Evolutionary conservation across 768 basidiomycete genomes (phyloP).

Genomic region (Suillus bovinus): DNA sequence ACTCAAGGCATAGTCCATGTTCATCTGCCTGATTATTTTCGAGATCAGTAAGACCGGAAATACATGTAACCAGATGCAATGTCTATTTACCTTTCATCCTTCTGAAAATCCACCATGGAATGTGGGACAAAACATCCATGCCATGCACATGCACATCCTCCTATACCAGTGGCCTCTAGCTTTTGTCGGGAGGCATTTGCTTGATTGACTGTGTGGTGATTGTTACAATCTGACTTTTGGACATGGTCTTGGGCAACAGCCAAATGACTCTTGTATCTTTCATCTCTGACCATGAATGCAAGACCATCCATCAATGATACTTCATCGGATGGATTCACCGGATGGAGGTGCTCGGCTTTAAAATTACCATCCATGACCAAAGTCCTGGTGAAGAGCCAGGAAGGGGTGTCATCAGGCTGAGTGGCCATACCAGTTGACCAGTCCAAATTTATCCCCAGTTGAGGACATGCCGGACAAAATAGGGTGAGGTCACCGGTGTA

Average conservation of each 20-base stretch:
- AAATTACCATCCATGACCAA: neutral
- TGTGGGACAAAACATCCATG: slow-evolving; percentile 36
- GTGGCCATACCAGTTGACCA: neutral
- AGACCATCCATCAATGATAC: neutral
- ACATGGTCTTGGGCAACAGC: neutral
- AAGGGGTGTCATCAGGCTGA: neutral
- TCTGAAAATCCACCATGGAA: slow-evolving; percentile 32
- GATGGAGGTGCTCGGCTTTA: neutral
- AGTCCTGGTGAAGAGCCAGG: neutral
- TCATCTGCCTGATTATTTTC: slow-evolving; percentile 23
- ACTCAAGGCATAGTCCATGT: slow-evolving; percentile 29
- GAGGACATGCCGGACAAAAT: slow-evolving; percentile 2
- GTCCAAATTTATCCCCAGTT: neutral
- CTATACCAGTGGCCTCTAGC: slow-evolving; percentile 29
- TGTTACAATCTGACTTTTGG: slow-evolving; percentile 19
- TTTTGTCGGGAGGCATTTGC: slow-evolving; percentile 12
- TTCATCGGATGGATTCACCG: neutral
- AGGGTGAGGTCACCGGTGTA: neutral
- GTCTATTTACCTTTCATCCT: slow-evolving; percentile 28
- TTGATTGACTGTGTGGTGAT: slow-evolving; percentile 21
- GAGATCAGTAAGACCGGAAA: neutral
- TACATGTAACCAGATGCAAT: neutral
- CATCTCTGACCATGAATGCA: neutral
- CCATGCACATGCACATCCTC: slow-evolving; percentile 31
- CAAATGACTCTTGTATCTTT: neutral